phyloP scores from a whole-genome alignment of 1,139 yeast genomes.

The Blastobotrys illinoisensis region DNA sequence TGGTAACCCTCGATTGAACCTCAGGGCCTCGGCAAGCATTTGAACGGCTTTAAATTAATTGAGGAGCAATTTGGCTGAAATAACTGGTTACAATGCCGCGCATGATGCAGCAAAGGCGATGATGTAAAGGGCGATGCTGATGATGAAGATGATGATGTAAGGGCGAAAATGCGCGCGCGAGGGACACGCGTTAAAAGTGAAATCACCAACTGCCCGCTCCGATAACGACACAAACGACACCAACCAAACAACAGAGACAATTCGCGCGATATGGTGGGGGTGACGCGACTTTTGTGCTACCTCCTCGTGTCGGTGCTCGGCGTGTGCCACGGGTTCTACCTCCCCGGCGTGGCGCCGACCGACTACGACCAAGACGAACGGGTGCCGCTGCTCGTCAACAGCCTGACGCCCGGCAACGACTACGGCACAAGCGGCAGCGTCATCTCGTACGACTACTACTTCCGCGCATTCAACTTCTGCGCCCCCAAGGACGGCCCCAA shows the following conservation, averaged over 20 bases:
- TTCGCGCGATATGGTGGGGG: neutral
- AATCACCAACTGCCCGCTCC: neutral
- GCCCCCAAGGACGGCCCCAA: slow-evolving; percentile 56
- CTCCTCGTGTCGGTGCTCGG: neutral
- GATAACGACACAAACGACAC: neutral
- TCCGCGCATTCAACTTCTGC: slow-evolving; percentile 79
- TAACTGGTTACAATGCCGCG: too few species aligned
- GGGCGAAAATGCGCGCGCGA: neutral
- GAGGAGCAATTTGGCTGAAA: too few species aligned
- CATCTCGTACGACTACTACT: slow-evolving; percentile 62
- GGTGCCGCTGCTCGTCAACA: slow-evolving; percentile 80
- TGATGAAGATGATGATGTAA: too few species aligned
- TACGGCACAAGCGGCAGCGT: slow-evolving; percentile 30
- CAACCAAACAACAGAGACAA: neutral
- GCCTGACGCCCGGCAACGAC: slow-evolving; percentile 62
- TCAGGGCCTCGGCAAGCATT: too few species aligned
- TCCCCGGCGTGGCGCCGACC: slow-evolving; percentile 95
- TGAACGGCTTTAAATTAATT: too few species aligned
- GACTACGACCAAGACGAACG: slow-evolving; percentile 67
- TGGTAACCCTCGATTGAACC: too few species aligned
- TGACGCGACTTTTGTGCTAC: neutral
- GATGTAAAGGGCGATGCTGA: too few species aligned
- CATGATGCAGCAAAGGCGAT: too few species aligned
- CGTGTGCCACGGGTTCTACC: slow-evolving; percentile 54
- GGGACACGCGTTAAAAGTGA: neutral